Base-by-base conservation (phyloP, 1,139 yeast species). In the Suhomyces chickasaworum region DNA sequence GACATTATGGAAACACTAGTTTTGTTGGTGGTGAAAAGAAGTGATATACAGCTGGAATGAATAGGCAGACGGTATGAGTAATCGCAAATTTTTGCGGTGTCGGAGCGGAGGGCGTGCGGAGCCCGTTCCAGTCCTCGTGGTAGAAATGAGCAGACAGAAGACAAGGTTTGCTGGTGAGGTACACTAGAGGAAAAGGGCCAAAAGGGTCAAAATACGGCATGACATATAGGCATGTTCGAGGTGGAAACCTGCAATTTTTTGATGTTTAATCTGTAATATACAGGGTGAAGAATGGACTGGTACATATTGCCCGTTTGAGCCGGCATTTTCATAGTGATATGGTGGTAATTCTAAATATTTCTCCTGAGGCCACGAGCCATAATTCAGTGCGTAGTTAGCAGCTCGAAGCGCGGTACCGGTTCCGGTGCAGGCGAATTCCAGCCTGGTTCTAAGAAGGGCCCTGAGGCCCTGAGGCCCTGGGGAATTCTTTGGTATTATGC, bases 1-100 rank as follows among this genome's bases (percentile, higher is more conserved):
- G 68, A 65, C 77, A 73, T 73, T 17, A 22, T 41, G 38, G 22
- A 21, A 12, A 31, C 17, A 32, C 31, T 31, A 33, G 40, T 20
- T 16, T n/a, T 4, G 7, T 9, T 18, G 27, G 27, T n/a, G 33
- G 15, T 9, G 39, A 23, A 36, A 17, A 12, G 13, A 12, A 25
- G n/a, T n/a, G 31, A 15, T 12, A 7, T 29, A 21, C 15, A n/a
- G 16, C 7, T 29, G 15, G 9, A 17, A 13, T n/a, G 32, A n/a
- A n/a, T 29, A 15, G 22, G 31, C 21, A 31, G 22, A 25, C 27
- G 1, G 13, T 30, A 22, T 33, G 41, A 43, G 34, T 37, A 34
- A 38, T 38, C 15, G 45, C 33, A 37, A 35, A 43, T 29, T 41
- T 39, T 39, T 39, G 31, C 37, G 37, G 30, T 20, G 25, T 20